Conservation (phyloP, 352 stramenopile genomes). For the Phytophthora pinifolia region DNA sequence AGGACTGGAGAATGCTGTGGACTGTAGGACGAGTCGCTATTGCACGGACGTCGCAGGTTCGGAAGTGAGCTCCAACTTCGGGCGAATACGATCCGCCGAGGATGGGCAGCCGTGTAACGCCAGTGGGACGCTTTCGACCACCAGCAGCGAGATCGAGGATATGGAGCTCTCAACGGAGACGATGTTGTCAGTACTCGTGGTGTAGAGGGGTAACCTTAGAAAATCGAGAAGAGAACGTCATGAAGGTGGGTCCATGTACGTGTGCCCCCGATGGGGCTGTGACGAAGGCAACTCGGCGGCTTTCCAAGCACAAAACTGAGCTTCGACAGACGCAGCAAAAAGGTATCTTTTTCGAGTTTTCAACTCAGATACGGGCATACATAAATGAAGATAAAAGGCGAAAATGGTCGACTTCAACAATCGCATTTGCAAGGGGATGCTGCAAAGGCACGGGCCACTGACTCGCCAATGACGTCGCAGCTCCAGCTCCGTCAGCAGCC, state of each 20-base stretch:
- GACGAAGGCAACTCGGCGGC: too few species aligned
- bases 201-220: too few species aligned
- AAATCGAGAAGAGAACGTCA: too few species aligned
- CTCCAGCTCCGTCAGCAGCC: too few species aligned
- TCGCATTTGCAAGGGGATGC: slow-evolving; percentile 4
- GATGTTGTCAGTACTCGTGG: too few species aligned
- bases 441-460: not conserved
- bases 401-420: slow-evolving; percentile 19
- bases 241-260: too few species aligned
- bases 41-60: slow-evolving; percentile 8
- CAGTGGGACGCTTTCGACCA: slow-evolving; percentile 1
- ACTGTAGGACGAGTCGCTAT: not conserved
- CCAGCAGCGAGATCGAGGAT: not conserved
- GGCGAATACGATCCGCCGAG: not conserved
- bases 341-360: not conserved
- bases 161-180: too few species aligned
- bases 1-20: not conserved
- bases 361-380: not conserved
- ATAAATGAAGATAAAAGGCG: not conserved
- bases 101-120: not conserved
- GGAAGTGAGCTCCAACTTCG: slow-evolving; percentile 11
- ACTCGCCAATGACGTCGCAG: too few species aligned
- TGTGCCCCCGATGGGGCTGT: too few species aligned
- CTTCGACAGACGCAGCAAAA: not conserved
- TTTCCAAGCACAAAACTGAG: too few species aligned